Evolutionary conservation across 805 yeast species (phyloP).

Genomic region (Nakazawaea wyomingensis): DNA sequence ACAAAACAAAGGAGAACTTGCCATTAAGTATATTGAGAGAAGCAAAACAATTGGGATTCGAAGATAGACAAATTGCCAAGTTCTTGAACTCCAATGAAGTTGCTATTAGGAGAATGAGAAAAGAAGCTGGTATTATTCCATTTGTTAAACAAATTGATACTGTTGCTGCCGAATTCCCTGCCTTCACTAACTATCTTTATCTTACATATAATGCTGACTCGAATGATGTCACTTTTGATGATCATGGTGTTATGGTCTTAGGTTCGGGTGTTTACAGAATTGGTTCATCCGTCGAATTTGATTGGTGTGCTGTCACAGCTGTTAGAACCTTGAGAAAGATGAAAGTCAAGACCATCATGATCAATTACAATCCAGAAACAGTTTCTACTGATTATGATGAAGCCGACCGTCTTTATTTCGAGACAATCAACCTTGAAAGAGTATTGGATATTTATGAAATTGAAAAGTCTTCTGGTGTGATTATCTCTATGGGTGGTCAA

Average conservation of each 20-base stretch:
- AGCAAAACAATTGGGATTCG: conserved; percentile 96
- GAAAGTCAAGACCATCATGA: conserved; percentile 89
- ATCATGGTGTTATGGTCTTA: conserved; percentile 89
- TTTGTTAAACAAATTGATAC: conserved; percentile 97
- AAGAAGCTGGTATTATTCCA: conserved; percentile 82
- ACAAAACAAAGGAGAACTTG: conserved; percentile 52
- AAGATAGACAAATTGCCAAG: conserved; percentile 92
- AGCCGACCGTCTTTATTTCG: conserved; percentile 94
- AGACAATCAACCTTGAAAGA: conserved; percentile 90
- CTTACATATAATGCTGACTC: conserved; percentile 90
- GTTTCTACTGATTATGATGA: conserved; percentile 99
- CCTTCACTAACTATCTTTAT: conserved; percentile 89
- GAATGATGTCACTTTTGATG: conserved; percentile 83
- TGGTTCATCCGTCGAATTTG: conserved; percentile 98
- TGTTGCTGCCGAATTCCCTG: conserved; percentile 99
- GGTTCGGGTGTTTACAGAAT: conserved; percentile 99
- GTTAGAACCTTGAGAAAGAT: conserved; percentile 87
- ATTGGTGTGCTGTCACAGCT: conserved; percentile 99
- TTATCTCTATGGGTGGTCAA: conserved; percentile 98
- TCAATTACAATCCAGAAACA: conserved; percentile 97
- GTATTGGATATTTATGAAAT: conserved; percentile 91
- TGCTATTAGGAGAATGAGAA: conserved; percentile 84
- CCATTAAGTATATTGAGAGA: conserved; percentile 63
- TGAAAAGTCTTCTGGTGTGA: conserved; percentile 86
- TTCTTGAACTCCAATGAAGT: conserved; percentile 87